Conservation (phyloP, 768 basidiomycete genomes). For the Boletus rex-veris region DNA sequence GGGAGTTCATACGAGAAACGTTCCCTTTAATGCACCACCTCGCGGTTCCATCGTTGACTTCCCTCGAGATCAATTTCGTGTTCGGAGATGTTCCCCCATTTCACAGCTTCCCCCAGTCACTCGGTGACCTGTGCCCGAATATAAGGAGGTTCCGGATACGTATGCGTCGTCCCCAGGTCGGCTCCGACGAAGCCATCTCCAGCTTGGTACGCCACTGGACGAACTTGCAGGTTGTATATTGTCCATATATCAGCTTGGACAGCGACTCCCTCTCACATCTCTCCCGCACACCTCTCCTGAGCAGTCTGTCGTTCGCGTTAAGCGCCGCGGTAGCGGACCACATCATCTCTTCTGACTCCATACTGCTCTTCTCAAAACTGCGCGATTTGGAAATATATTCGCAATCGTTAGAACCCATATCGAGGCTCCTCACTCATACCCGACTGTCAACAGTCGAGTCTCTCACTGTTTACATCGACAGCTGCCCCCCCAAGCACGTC, state of each 20-base stretch:
- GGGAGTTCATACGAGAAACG: constrained; percentile 7
- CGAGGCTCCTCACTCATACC: neutral
- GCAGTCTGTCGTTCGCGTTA: neutral
- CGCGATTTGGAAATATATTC: constrained; percentile 1
- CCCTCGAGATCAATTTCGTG: constrained; percentile 1
- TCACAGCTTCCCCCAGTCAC: neutral
- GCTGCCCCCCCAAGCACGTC: neutral
- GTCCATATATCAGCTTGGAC: neutral
- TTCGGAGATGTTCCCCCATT: constrained; percentile 2
- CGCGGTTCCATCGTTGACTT: neutral
- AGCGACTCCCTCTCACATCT: neutral
- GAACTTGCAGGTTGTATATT: neutral
- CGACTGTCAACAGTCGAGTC: neutral
- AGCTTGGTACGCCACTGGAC: neutral
- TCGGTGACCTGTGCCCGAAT: constrained; percentile 2
- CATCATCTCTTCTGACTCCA: neutral
- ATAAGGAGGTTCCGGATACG: neutral
- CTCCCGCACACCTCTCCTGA: neutral
- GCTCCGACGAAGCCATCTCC: neutral
- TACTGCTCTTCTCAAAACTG: neutral
- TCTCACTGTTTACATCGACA: constrained; percentile 1
- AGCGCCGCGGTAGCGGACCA: neutral
- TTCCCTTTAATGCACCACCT: constrained; percentile 7
- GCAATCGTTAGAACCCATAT: neutral
- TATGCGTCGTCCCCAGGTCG: constrained; percentile 3